A percentile compares a stretch with the other conserved stretches of the same genome.
phyloP scores from a whole-genome alignment of 768 basidiomycete species.

The Psilocybe tampanensis region DNA sequence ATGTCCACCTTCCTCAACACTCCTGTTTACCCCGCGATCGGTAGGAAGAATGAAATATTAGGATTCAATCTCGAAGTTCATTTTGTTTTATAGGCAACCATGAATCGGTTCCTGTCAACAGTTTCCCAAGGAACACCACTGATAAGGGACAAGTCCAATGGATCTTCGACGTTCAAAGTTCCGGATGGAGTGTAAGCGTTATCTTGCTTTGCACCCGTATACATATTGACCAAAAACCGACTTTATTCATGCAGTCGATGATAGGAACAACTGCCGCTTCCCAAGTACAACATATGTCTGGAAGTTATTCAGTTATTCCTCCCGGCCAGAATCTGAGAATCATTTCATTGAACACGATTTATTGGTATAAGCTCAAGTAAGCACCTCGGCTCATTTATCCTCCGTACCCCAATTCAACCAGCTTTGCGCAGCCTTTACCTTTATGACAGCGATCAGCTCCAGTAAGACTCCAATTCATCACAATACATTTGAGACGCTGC shows the following conservation, averaged over 20 bases:
- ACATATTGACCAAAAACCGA: neutral
- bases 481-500: neutral
- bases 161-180: slow-evolving; percentile 55
- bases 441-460: slow-evolving; percentile 51
- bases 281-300: slow-evolving; percentile 49
- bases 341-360: slow-evolving; percentile 61
- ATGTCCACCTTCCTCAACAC: slow-evolving; percentile 40
- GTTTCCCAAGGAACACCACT: slow-evolving; percentile 53
- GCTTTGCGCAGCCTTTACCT: slow-evolving; percentile 52
- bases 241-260: slow-evolving; percentile 38
- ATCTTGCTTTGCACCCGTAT: no score
- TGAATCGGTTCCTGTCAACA: slow-evolving; percentile 60
- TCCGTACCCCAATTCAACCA: neutral
- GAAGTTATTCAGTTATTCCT: slow-evolving; percentile 55
- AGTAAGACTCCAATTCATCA: slow-evolving; percentile 32
- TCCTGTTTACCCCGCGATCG: slow-evolving; percentile 52
- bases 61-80: neutral
- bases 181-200: slow-evolving; percentile 48
- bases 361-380: slow-evolving; percentile 64
- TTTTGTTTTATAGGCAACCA: slow-evolving; percentile 28
- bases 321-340: slow-evolving; percentile 58
- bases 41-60: slow-evolving; percentile 25
- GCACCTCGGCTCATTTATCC: slow-evolving; percentile 6
- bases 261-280: slow-evolving; percentile 43
- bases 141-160: slow-evolving; percentile 45